Conservation (phyloP, 306 rosid species). For the Lagenaria siceraria region DNA sequence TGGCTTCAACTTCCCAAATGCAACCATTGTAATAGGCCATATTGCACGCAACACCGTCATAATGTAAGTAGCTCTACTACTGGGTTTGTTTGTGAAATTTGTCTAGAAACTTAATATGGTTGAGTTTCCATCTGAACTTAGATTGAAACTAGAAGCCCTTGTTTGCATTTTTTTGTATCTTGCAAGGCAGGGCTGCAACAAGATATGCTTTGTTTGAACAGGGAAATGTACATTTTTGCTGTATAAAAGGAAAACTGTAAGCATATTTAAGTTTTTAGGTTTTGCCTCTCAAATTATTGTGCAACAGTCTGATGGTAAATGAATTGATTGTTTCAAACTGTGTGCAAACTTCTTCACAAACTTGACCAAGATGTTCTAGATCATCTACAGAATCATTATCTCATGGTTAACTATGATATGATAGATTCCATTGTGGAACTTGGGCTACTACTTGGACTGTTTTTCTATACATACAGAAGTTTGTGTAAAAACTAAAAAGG, state of each 20-base stretch:
- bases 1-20: conserved; percentile 78
- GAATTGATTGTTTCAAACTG: too few relatives aligned
- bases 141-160: neutral
- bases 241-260: neutral
- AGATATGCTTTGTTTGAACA: neutral
- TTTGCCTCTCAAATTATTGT: too few relatives aligned
- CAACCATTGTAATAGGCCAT: conserved; percentile 65
- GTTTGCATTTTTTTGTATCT: neutral
- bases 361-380: too few relatives aligned
- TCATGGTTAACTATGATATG: too few relatives aligned
- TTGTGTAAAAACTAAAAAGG: too few relatives aligned
- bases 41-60: conserved; percentile 44
- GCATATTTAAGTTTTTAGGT: neutral
- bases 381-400: too few relatives aligned
- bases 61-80: conserved; percentile 19
- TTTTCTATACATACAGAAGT: too few relatives aligned
- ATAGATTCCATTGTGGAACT: too few relatives aligned
- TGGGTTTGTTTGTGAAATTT: conserved; percentile 40
- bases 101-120: conserved; percentile 15
- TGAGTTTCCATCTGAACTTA: neutral
- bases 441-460: too few relatives aligned
- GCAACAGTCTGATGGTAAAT: too few relatives aligned
- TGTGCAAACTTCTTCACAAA: too few relatives aligned
- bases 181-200: neutral
- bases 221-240: neutral